Evolutionary conservation across 1,139 yeast genomes (phyloP), one percentile per base, ranked within the genome.

Genomic region (Nadsonia starkeyi-henricii): DNA sequence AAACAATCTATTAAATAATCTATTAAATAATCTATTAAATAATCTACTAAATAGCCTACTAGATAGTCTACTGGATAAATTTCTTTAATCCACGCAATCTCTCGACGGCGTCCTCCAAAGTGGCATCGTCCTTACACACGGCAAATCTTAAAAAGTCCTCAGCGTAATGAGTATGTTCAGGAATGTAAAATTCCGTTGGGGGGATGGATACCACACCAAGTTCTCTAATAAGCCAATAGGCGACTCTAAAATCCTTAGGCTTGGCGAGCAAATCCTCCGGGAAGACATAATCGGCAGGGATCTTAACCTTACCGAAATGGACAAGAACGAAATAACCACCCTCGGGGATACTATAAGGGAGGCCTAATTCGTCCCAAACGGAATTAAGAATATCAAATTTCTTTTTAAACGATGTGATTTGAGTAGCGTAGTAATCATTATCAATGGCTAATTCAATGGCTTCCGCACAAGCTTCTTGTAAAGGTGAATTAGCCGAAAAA

Each of bases 191-290:
- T 64, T 89, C 98, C 3, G 96, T 83, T 30, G 97, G 97, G 13
- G 98, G 98, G 56, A 91, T 89, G 4, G 95, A 84, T 21, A 91
- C 97, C 44, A 91, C 94, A 3, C 98, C 98, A 50, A 91, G 66
- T 62, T 89, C 95, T 62, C 79, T 81, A 59, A 88, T 85, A 53
- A 91, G 72, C 96, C 97, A 91, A 67, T 85, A 85, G 0, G 96
- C 93, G 55, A 83, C 72, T 60, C 79, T 78, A 71, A 86, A 91
- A 68, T 91, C 98, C 55, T 78, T 78, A 23, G 95, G 89, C 48
- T 84, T 80, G 50, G 72, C 67, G 33, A 63, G 65, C 52, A 91
- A 76, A 20, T 79, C 85, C 17, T 69, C 77, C 1, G 97, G 97
- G 65, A 75, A 83, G 44, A 64, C 69, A 57, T 81, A 85, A 57